Evolutionary conservation across 108 stramenopile genomes (phyloP).

Genomic region (Thalassiosira profunda): DNA sequence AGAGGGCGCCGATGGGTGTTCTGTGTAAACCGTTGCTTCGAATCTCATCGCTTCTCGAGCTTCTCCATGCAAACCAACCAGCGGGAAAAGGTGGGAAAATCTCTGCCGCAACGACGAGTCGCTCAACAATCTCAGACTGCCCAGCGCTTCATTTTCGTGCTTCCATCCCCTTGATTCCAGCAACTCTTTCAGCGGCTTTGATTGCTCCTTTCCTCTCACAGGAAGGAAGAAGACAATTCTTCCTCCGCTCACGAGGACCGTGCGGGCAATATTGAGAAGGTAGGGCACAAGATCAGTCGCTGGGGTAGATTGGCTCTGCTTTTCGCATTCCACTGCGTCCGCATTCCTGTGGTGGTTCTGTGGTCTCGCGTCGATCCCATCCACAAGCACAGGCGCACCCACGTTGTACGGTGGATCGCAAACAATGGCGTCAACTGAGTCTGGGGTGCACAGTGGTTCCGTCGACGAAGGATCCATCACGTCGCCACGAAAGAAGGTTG

Average conservation of each 20-base stretch:
- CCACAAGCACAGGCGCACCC: slow-evolving; percentile 35
- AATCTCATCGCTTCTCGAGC: background rate
- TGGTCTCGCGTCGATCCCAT: slow-evolving; percentile 25
- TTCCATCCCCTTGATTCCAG: slow-evolving; percentile 10
- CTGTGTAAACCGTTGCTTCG: background rate
- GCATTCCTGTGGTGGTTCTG: slow-evolving; percentile 22
- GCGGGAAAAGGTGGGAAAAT: slow-evolving; percentile 28
- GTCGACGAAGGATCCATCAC: slow-evolving; percentile 23
- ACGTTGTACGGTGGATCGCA: slow-evolving; percentile 47
- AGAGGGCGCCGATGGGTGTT: background rate
- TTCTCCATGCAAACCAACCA: slow-evolving; percentile 27
- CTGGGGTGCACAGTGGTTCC: slow-evolving; percentile 6
- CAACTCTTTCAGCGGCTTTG: slow-evolving; percentile 12
- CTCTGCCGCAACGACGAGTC: slow-evolving; percentile 5
- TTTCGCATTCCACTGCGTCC: background rate
- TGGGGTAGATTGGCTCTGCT: background rate
- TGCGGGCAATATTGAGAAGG: slow-evolving; percentile 22
- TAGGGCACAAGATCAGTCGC: slow-evolving; percentile 9
- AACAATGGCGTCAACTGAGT: slow-evolving; percentile 33
- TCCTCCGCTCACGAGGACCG: slow-evolving; percentile 25
- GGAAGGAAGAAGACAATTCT: slow-evolving; percentile 42
- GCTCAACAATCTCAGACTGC: slow-evolving; percentile 1
- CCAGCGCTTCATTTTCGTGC: slow-evolving; percentile 2
- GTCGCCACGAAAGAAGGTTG: slow-evolving; percentile 29
- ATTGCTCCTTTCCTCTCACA: slow-evolving; percentile 22